These are phyloP conservation scores for Tephrocybe rancida DNA, from an alignment of 768 basidiomycete genomes.

Conservation along the genomic window DNA sequence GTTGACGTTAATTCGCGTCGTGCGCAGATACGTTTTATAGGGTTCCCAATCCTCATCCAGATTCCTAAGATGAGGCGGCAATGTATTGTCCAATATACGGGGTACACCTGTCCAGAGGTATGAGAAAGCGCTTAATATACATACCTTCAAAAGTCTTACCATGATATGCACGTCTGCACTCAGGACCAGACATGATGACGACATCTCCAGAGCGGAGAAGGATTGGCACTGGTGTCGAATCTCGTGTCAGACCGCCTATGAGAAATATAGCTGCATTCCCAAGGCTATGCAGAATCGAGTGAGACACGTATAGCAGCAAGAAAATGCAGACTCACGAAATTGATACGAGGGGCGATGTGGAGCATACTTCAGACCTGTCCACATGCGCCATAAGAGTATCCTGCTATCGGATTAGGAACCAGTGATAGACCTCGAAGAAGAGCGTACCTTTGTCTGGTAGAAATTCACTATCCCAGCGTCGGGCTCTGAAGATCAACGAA, in stretches of 20 bases:
- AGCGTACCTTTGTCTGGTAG: slow-evolving; percentile 74
- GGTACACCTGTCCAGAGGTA: slow-evolving; percentile 66
- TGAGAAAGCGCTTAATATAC: not conserved
- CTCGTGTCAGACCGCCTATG: slow-evolving; percentile 81
- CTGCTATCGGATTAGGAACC: slow-evolving; percentile 28
- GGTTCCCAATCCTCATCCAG: slow-evolving; percentile 55
- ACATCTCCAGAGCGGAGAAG: slow-evolving; percentile 91
- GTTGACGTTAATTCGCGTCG: slow-evolving; percentile 87
- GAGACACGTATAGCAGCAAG: not conserved
- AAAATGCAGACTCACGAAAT: slow-evolving; percentile 68
- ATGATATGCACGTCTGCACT: slow-evolving; percentile 87
- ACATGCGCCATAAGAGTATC: slow-evolving; percentile 97
- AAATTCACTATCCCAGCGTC: slow-evolving; percentile 98
- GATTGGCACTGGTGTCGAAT: slow-evolving; percentile 76
- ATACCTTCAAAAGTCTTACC: slow-evolving; percentile 50
- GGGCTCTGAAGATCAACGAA: slow-evolving; percentile 57
- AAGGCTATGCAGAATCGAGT: slow-evolving; percentile 50
- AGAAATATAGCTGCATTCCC: slow-evolving; percentile 91
- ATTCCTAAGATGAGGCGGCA: slow-evolving; percentile 61
- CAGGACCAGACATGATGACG: slow-evolving; percentile 89
- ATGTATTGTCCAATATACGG: slow-evolving; percentile 78
- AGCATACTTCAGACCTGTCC: slow-evolving; percentile 94
- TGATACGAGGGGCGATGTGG: slow-evolving; percentile 89
- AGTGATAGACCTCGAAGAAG: not conserved
- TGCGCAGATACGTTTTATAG: slow-evolving; percentile 65